Evolutionary conservation across 208 protist genomes (phyloP).

Genomic region (Acanthamoeba sp.): DNA sequence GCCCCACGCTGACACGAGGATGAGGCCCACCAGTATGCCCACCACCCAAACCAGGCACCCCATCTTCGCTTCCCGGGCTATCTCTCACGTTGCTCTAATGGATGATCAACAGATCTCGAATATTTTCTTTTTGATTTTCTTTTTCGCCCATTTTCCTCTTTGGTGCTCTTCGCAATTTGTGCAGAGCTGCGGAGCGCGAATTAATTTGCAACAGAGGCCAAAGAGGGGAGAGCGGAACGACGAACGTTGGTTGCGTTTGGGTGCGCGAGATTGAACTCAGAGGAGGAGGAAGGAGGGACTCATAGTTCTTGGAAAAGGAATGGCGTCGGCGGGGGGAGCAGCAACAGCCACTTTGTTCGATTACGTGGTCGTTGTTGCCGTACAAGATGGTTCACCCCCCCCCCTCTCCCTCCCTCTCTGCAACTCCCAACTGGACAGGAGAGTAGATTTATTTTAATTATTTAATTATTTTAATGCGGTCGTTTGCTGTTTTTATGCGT

Average conservation of each 20-base stretch:
- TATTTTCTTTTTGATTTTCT: not conserved
- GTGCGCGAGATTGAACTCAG: no score
- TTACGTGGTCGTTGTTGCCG: not conserved
- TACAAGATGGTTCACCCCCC: not conserved
- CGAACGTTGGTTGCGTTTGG: no score
- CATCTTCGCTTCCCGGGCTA: not conserved
- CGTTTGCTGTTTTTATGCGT: not conserved
- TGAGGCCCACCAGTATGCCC: not conserved
- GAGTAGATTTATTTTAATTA: no score
- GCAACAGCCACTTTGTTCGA: not conserved
- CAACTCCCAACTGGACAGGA: no score
- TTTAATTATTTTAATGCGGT: not conserved
- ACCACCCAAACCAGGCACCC: conserved; percentile 25
- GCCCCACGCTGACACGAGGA: not conserved
- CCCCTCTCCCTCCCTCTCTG: no score
- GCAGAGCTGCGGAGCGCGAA: no score
- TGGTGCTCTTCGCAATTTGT: no score
- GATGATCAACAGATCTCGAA: no score
- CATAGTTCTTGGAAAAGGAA: not conserved
- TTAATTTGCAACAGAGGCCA: no score
- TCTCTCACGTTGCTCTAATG: not conserved
- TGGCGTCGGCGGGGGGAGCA: not conserved
- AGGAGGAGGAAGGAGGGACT: not conserved
- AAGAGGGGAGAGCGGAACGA: no score
- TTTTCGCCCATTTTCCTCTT: not conserved